A percentile compares a stretch with the other conserved stretches of the same genome.
These are phyloP conservation scores for Phylloporus sp. DNA, from an alignment of 768 basidiomycete genomes.

Conservation along the genomic window DNA sequence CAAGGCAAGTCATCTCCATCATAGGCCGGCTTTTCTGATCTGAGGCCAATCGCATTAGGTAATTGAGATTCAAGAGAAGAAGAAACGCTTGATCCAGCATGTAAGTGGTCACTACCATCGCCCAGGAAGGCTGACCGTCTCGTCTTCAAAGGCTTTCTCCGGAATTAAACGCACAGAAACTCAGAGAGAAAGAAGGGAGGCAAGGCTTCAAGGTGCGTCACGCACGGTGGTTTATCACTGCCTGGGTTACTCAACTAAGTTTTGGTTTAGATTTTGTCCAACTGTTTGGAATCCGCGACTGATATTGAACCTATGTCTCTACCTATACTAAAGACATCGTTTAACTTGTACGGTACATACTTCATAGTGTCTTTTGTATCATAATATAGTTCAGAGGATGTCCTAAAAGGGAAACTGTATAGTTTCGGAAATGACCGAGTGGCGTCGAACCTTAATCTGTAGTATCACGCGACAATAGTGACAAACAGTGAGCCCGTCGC, in stretches of 20 bases:
- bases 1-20: constrained; percentile 46
- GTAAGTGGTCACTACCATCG: constrained; percentile 32
- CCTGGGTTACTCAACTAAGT: not conserved
- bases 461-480: constrained; percentile 10
- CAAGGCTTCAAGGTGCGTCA: constrained; percentile 72
- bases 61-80: constrained; percentile 82
- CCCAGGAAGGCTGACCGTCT: not conserved
- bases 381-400: not conserved
- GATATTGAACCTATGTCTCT: constrained; percentile 2
- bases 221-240: not conserved
- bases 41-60: constrained; percentile 40
- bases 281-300: constrained; percentile 44
- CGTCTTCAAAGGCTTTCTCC: constrained; percentile 65
- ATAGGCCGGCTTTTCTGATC: not conserved
- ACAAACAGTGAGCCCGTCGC: constrained; percentile 27
- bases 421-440: constrained; percentile 26
- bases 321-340: no score
- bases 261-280: constrained; percentile 52
- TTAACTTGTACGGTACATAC: constrained; percentile 13
- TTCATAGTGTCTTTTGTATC: constrained; percentile 7
- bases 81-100: constrained; percentile 75
- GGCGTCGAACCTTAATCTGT: constrained; percentile 25
- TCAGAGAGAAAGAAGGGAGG: constrained; percentile 71
- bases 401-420: constrained; percentile 21
- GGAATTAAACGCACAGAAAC: constrained; percentile 77